Percentiles rank a stretch among this genome's conserved stretches.
Evolutionary conservation across 192 early-diverging fungal genomes (phyloP).

Genomic region (Umbelopsis sp.): DNA sequence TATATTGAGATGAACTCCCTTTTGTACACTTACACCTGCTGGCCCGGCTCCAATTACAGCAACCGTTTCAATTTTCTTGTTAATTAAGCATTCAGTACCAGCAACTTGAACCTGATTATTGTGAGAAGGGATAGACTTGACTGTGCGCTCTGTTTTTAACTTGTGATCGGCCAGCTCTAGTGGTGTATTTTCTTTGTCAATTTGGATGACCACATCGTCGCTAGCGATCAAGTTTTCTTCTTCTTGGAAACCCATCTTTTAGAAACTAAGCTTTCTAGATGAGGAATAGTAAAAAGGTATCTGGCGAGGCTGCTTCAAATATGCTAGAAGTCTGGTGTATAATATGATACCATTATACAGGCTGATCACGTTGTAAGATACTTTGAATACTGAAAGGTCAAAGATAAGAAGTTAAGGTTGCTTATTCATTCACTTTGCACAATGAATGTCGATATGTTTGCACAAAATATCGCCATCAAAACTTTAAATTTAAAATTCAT

Average conservation of each 20-base stretch:
- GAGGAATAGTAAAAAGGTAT: no score
- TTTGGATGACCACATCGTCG: background rate
- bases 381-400: no score
- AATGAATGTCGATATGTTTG: background rate
- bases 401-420: no score
- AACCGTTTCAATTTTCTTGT: conserved; percentile 22
- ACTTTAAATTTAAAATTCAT: background rate
- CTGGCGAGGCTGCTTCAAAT: no score
- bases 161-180: background rate
- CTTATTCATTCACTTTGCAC: no score
- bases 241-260: background rate
- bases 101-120: no score
- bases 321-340: no score
- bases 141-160: no score
- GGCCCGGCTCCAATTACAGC: conserved; percentile 38
- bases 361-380: no score
- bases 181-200: background rate
- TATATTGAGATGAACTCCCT: no score
- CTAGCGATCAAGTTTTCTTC: background rate
- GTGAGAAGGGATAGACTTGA: no score
- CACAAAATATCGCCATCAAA: conserved; percentile 11
- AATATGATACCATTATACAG: no score
- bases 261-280: background rate
- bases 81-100: background rate
- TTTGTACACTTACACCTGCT: conserved; percentile 39